phyloP scores from a whole-genome alignment of 257 asterid genomes.

The Fraxinus quadrangulata region DNA sequence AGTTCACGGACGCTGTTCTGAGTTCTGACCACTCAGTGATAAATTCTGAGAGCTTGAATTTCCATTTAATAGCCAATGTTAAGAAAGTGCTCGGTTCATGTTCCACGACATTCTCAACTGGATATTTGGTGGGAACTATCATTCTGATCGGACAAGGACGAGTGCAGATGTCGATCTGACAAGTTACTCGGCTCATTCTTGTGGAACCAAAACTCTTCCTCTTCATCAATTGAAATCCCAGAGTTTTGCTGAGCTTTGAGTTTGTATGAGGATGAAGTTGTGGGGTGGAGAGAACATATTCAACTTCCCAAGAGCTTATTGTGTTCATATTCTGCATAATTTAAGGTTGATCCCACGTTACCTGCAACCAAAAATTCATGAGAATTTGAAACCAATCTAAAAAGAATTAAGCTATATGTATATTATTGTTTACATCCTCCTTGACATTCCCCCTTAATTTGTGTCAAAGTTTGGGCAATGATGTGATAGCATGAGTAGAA shows the following conservation, averaged over 20 bases:
- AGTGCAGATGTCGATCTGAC: slow-evolving; percentile 18
- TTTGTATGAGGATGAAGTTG: slow-evolving; percentile 43
- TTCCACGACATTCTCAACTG: slow-evolving; percentile 7
- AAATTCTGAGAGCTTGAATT: slow-evolving; percentile 27
- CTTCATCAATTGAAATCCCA: slow-evolving; percentile 22
- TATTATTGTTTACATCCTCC: no score
- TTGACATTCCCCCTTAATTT: no score
- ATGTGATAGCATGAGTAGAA: no score
- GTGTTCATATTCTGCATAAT: slow-evolving; percentile 15
- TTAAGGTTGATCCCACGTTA: slow-evolving; percentile 60
- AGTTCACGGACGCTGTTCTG: slow-evolving; percentile 35
- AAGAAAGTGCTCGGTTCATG: slow-evolving; percentile 24
- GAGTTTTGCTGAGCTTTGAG: slow-evolving; percentile 27
- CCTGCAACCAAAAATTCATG: slow-evolving; percentile 31
- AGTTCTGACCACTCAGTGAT: slow-evolving; percentile 23
- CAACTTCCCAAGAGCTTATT: slow-evolving; percentile 72
- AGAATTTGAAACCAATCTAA: not conserved
- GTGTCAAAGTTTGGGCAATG: no score
- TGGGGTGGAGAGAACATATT: slow-evolving; percentile 22
- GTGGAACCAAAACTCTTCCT: slow-evolving; percentile 3
- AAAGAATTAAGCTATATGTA: no score
- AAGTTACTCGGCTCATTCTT: slow-evolving; percentile 17
- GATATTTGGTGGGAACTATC: slow-evolving; percentile 12
- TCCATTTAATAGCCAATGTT: slow-evolving; percentile 36
- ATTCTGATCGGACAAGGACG: slow-evolving; percentile 12